A percentile compares a stretch with the other conserved stretches of the same genome.
These are phyloP conservation scores for Candida sonorensis DNA, from an alignment of 805 yeast genomes.

Conservation along the genomic window DNA sequence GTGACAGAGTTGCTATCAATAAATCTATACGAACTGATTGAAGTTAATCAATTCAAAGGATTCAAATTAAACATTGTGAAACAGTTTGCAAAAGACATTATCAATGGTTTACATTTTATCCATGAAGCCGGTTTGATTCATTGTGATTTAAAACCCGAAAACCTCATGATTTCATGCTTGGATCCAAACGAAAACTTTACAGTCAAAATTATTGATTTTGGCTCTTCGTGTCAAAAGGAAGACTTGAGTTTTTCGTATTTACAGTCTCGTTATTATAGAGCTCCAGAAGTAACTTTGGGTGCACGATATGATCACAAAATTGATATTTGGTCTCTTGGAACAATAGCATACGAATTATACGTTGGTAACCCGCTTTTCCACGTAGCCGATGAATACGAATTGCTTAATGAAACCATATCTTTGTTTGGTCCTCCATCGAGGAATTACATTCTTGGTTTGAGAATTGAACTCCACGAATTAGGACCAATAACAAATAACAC, in stretches of 20 bases:
- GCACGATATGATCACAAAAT: constrained; percentile 49
- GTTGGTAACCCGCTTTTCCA: constrained; percentile 44
- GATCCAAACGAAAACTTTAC: constrained; percentile 18
- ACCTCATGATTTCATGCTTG: constrained; percentile 64
- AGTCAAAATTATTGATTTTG: constrained; percentile 76
- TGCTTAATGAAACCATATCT: constrained; percentile 36
- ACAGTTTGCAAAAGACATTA: constrained; percentile 45
- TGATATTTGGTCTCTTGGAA: constrained; percentile 91
- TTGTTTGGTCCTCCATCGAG: constrained; percentile 42
- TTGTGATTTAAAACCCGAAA: constrained; percentile 85
- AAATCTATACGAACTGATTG: constrained; percentile 56
- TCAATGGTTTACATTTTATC: constrained; percentile 53
- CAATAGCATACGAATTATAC: constrained; percentile 85
- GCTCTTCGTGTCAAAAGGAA: constrained; percentile 47
- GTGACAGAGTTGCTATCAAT: constrained; percentile 66
- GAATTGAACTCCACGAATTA: constrained; percentile 29
- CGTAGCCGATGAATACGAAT: constrained; percentile 42
- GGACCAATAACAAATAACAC: constrained; percentile 30
- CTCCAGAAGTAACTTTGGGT: constrained; percentile 72
- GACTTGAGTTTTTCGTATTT: constrained; percentile 44
- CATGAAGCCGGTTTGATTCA: constrained; percentile 58
- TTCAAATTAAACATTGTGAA: constrained; percentile 34
- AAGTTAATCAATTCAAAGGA: constrained; percentile 44
- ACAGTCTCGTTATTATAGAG: constrained; percentile 66
- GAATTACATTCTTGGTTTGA: constrained; percentile 30